Evolutionary conservation across 2,329 filamentous ascomycete genomes (phyloP).

Genomic region (Corinectria fuckeliana): DNA sequence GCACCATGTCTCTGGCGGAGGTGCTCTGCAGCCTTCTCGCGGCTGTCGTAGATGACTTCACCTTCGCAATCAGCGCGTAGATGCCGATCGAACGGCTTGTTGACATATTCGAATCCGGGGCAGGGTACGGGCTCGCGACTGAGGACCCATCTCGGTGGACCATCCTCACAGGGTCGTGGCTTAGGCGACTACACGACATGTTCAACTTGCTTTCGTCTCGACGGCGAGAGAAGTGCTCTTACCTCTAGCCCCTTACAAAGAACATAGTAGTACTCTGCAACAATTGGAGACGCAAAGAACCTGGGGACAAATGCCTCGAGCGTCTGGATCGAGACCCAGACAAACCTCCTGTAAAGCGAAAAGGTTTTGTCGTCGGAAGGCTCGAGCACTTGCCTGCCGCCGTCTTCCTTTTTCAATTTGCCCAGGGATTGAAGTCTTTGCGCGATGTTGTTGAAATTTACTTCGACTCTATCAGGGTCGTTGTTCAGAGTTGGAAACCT

Average conservation of each 20-base stretch:
- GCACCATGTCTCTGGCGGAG: background rate
- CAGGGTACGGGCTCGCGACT: background rate
- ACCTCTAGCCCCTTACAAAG: background rate
- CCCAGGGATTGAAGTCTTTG: background rate
- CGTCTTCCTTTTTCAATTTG: background rate
- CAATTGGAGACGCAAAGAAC: background rate
- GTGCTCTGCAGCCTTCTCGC: background rate
- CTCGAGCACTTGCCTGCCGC: background rate
- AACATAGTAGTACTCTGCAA: background rate
- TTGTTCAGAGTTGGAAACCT: background rate
- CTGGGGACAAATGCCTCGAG: background rate
- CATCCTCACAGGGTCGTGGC: background rate
- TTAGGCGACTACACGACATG: background rate
- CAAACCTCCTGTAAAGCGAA: background rate
- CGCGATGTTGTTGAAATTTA: background rate
- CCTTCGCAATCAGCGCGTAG: too few species aligned
- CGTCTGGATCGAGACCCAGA: background rate
- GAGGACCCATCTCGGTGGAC: background rate
- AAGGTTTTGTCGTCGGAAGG: background rate
- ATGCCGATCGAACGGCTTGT: background rate
- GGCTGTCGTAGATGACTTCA: background rate
- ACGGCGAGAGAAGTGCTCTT: too few species aligned
- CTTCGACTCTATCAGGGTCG: background rate
- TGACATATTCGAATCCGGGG: background rate
- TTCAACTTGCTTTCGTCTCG: background rate